phyloP scores from a whole-genome alignment of 2,329 filamentous ascomycete species.

The Trichoderma atrobrunneum region DNA sequence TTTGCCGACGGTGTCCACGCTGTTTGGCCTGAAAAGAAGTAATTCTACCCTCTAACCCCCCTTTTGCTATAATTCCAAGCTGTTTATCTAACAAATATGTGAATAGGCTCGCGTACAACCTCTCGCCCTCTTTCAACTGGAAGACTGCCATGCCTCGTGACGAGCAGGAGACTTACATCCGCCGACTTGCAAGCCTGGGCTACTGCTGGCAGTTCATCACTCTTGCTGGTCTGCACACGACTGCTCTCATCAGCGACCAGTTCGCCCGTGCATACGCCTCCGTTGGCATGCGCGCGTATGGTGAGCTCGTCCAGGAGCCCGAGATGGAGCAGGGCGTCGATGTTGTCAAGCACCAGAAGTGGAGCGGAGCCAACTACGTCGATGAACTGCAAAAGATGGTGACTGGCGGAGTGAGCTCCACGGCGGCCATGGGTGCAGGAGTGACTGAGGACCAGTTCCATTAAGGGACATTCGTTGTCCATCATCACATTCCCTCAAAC shows the following conservation, averaged over 20 bases:
- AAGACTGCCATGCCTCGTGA: slow-evolving; percentile 88
- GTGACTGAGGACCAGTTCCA: slow-evolving; percentile 96
- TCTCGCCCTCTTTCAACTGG: slow-evolving; percentile 99
- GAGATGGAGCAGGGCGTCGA: slow-evolving; percentile 90
- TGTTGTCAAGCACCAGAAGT: slow-evolving; percentile 98
- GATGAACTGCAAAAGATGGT: slow-evolving; percentile 98
- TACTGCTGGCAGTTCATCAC: slow-evolving; percentile 99
- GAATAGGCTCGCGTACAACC: slow-evolving; percentile 86
- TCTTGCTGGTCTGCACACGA: slow-evolving; percentile 94
- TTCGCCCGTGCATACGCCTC: slow-evolving; percentile 80
- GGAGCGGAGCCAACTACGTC: slow-evolving; percentile 91
- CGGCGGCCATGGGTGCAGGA: slow-evolving; percentile 93
- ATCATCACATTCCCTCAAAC: background rate
- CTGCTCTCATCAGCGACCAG: slow-evolving; percentile 83
- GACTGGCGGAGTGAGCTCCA: slow-evolving; percentile 84
- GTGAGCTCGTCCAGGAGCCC: slow-evolving; percentile 95
- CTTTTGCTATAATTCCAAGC: background rate
- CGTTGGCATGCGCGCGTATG: slow-evolving; percentile 92
- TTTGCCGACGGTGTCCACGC: slow-evolving; percentile 93
- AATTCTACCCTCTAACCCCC: slow-evolving; percentile 36
- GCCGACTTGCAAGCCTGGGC: slow-evolving; percentile 77
- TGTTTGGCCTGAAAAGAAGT: slow-evolving; percentile 96
- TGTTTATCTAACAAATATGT: slow-evolving; percentile 19
- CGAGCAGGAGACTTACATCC: slow-evolving; percentile 97
- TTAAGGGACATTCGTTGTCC: background rate